These are phyloP conservation scores for Colletotrichum sp. DNA, from an alignment of 2,329 filamentous ascomycete species.

Conservation along the genomic window DNA sequence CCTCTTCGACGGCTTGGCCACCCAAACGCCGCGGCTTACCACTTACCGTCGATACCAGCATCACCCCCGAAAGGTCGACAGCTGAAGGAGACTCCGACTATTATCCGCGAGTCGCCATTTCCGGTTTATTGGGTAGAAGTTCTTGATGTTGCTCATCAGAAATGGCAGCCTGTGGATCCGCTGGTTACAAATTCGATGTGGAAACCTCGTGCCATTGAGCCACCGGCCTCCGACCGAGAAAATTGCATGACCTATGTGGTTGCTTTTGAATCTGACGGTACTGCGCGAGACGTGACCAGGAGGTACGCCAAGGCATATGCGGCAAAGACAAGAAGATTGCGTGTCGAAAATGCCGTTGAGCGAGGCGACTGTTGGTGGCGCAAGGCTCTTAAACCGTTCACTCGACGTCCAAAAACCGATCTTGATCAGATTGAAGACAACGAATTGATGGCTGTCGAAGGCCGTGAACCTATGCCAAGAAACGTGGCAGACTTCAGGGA, in stretches of 20 bases:
- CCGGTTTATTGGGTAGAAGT: conserved; percentile 96
- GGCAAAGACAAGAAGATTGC: conserved; percentile 81
- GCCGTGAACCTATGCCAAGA: conserved; percentile 82
- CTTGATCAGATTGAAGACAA: conserved; percentile 85
- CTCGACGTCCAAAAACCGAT: conserved; percentile 53
- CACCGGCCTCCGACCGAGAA: conserved; percentile 76
- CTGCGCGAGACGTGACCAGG: conserved; percentile 82
- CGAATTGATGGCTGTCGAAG: conserved; percentile 74
- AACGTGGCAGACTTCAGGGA: conserved; percentile 88
- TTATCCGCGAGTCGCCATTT: conserved; percentile 72
- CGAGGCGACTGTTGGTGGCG: conserved; percentile 59
- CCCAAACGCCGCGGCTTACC: conserved; percentile 58
- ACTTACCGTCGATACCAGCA: conserved; percentile 48
- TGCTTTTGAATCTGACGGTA: conserved; percentile 81
- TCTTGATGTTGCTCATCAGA: conserved; percentile 84
- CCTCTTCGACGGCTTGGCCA: conserved; percentile 57
- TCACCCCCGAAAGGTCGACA: conserved; percentile 38
- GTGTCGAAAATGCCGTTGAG: conserved; percentile 71
- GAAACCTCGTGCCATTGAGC: conserved; percentile 79
- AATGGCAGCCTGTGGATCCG: conserved; percentile 89
- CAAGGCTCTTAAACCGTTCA: conserved; percentile 54
- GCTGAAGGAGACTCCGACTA: conserved; percentile 37
- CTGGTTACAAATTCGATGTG: conserved; percentile 80
- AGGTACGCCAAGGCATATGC: conserved; percentile 90
- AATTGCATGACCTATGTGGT: conserved; percentile 86